Evolutionary conservation across 73 alveolate genomes (phyloP).

Genomic region (Tetrahymena malaccensis): DNA sequence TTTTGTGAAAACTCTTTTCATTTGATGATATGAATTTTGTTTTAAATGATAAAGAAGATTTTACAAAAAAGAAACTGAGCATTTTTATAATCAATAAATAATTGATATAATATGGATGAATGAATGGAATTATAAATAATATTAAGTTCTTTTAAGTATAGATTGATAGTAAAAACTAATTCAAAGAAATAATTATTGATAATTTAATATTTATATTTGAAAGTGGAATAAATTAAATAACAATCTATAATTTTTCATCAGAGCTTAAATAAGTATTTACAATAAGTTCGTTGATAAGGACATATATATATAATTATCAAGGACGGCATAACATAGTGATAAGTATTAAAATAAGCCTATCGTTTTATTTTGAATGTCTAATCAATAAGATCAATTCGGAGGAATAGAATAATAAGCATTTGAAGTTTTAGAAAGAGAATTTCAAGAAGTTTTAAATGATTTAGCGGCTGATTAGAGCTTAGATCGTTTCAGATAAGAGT

Average conservation of each 20-base stretch:
- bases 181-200: background rate
- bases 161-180: background rate
- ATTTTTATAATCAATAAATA: no score
- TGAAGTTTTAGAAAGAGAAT: slow-evolving; percentile 80
- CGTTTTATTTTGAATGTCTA: background rate
- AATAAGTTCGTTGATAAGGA: background rate
- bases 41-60: background rate
- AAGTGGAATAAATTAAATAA: background rate
- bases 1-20: background rate
- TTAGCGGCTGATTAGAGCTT: slow-evolving; percentile 75
- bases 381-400: background rate
- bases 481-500: slow-evolving; percentile 73
- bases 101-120: no score
- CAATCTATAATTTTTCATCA: background rate
- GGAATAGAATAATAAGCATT: slow-evolving; percentile 27
- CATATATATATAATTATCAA: background rate
- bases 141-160: no score
- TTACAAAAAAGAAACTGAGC: background rate
- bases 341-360: background rate
- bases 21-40: background rate
- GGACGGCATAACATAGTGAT: background rate
- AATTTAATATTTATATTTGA: background rate
- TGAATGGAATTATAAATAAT: background rate
- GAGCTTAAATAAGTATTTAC: no score
- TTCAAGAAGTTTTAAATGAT: slow-evolving; percentile 74